Evolutionary conservation across 495 filamentous ascomycete species (phyloP).

Genomic region (Aspergillus nidulans): DNA sequence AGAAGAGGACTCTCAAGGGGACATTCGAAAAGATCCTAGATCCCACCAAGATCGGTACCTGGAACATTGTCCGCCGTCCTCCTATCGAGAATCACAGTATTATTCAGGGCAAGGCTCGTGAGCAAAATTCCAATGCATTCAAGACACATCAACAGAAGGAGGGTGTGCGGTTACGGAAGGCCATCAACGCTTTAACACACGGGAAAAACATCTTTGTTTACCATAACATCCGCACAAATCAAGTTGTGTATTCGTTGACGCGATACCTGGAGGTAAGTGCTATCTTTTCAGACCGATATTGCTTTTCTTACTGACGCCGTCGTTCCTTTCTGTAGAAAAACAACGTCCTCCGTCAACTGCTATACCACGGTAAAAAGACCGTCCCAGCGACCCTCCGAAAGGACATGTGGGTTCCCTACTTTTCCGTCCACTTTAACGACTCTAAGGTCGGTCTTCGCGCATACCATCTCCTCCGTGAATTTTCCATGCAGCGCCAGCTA

Average conservation of each 20-base stretch:
- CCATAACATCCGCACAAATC: conserved; percentile 72
- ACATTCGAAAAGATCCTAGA: conserved; percentile 41
- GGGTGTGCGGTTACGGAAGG: conserved; percentile 41
- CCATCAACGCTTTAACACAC: conserved; percentile 44
- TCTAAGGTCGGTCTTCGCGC: conserved; percentile 64
- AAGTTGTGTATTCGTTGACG: conserved; percentile 76
- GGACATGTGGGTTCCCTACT: conserved; percentile 86
- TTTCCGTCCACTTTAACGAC: conserved; percentile 65
- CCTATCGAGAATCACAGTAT: conserved; percentile 33
- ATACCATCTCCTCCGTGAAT: conserved; percentile 78
- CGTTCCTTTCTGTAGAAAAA: conserved; percentile 47
- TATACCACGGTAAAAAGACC: conserved; percentile 89
- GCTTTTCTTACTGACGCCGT: background rate
- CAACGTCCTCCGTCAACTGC: conserved; percentile 65
- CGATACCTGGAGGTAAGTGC: conserved; percentile 61
- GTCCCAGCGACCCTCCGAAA: conserved; percentile 73
- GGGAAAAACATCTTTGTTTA: conserved; percentile 79
- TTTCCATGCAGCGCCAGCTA: conserved; percentile 48
- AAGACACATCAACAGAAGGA: conserved; percentile 35
- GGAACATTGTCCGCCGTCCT: conserved; percentile 38
- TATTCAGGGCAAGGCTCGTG: conserved; percentile 38
- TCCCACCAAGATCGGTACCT: conserved; percentile 41
- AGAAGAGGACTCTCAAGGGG: conserved; percentile 13
- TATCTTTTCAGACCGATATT: background rate
- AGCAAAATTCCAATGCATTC: conserved; percentile 40